phyloP scores from a whole-genome alignment of 148 eudicot genomes.

The Suaeda aralocaspica region DNA sequence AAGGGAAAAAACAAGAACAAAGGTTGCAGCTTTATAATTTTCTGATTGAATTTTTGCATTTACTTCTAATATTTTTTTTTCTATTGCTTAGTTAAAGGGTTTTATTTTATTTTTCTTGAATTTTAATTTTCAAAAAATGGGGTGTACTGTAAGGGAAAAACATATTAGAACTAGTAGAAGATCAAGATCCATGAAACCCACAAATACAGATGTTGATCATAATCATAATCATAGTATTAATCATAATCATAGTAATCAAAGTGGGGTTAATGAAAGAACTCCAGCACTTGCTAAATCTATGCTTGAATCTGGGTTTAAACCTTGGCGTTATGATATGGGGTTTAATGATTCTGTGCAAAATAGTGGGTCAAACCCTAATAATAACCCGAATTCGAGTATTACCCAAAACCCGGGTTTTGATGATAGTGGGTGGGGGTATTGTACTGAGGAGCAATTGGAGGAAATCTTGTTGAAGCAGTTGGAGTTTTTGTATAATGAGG shows the following conservation, averaged over 20 bases:
- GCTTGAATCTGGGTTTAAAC: slow-evolving; percentile 48
- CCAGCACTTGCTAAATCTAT: slow-evolving; percentile 30
- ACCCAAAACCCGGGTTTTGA: slow-evolving; percentile 44
- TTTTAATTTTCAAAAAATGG: slow-evolving; percentile 39
- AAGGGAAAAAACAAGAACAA: neutral
- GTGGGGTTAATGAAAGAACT: slow-evolving; percentile 20
- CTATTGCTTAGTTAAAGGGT: slow-evolving; percentile 23
- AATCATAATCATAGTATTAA: no score
- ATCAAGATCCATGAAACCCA: slow-evolving; percentile 46
- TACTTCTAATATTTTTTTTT: slow-evolving; percentile 4
- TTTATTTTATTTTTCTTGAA: slow-evolving; percentile 1
- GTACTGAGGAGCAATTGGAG: slow-evolving; percentile 92
- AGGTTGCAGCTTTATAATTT: no score
- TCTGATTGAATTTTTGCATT: slow-evolving; percentile 8
- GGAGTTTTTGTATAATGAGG: slow-evolving; percentile 80
- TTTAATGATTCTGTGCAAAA: slow-evolving; percentile 34
- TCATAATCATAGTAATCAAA: slow-evolving; percentile 6
- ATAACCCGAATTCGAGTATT: slow-evolving; percentile 25
- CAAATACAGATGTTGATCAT: slow-evolving; percentile 39
- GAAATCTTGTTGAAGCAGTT: slow-evolving; percentile 73
- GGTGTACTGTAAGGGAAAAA: slow-evolving; percentile 88
- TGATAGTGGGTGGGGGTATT: slow-evolving; percentile 83
- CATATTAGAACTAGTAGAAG: slow-evolving; percentile 72
- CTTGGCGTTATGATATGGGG: slow-evolving; percentile 49
- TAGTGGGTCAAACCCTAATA: slow-evolving; percentile 31